Percentiles rank a stretch among this genome's conserved stretches.
These are phyloP conservation scores for Phlyctochytrium planicorne DNA, from an alignment of 192 early-diverging fungal species.

Conservation along the genomic window DNA sequence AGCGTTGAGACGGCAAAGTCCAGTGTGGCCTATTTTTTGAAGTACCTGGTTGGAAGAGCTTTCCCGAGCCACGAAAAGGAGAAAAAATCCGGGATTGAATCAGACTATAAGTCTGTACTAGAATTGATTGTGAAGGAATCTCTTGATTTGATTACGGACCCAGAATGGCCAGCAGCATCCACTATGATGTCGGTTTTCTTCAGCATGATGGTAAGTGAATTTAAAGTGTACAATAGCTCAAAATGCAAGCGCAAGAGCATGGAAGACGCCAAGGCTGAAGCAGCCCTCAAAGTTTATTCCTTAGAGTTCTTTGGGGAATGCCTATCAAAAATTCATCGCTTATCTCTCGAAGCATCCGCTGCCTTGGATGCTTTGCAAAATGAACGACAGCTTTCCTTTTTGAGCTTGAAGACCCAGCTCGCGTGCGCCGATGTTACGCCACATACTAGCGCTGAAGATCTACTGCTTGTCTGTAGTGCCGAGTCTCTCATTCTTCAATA, in stretches of 20 bases:
- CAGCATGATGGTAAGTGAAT: conserved; percentile 60
- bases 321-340: neutral
- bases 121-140: conserved; percentile 75
- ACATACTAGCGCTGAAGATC: too few relatives aligned
- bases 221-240: neutral
- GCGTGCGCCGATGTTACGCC: too few relatives aligned
- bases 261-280: conserved; percentile 36
- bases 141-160: conserved; percentile 67
- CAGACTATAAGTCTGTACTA: conserved; percentile 71
- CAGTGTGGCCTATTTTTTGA: conserved; percentile 24
- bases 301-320: conserved; percentile 38
- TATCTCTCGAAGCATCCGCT: too few relatives aligned
- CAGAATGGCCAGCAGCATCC: conserved; percentile 91
- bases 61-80: conserved; percentile 6
- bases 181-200: conserved; percentile 65
- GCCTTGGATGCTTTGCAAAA: too few relatives aligned
- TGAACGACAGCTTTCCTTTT: too few relatives aligned
- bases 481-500: too few relatives aligned
- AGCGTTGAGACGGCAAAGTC: conserved; percentile 16
- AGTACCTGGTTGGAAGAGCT: conserved; percentile 46
- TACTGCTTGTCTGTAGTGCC: too few relatives aligned
- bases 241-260: conserved; percentile 28
- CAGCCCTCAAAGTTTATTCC: conserved; percentile 21
- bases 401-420: too few relatives aligned
- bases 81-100: conserved; percentile 44